A percentile compares a stretch with the other conserved stretches of the same genome.
phyloP scores from a whole-genome alignment of 768 basidiomycete genomes.

The Rhizopogon vulgaris region DNA sequence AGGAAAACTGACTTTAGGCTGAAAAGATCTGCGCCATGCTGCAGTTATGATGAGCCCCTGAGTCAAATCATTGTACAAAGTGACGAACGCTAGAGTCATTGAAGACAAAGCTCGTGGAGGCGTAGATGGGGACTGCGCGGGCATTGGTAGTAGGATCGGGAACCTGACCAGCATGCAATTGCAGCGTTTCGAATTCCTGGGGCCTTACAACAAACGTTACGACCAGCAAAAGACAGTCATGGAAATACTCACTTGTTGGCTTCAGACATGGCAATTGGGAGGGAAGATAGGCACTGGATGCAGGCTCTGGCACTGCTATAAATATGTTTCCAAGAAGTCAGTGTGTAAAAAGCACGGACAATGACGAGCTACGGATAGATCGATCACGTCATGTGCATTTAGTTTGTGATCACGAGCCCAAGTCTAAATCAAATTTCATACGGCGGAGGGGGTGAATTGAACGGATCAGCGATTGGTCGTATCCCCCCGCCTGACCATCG shows the following conservation, averaged over 20 bases:
- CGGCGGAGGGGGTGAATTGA: too few species aligned
- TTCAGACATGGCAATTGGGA: conserved; percentile 13
- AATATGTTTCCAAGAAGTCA: neutral
- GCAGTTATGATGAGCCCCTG: conserved; percentile 3
- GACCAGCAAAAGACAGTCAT: neutral
- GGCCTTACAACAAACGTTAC: conserved; percentile 12
- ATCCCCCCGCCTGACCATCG: too few species aligned
- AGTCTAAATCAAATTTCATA: too few species aligned
- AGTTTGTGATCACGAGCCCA: too few species aligned
- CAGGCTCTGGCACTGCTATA: neutral
- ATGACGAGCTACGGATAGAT: too few species aligned
- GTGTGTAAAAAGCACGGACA: too few species aligned
- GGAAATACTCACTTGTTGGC: conserved; percentile 13
- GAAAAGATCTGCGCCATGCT: conserved; percentile 54
- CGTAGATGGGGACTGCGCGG: conserved; percentile 60
- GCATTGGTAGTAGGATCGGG: conserved; percentile 50
- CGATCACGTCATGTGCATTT: too few species aligned
- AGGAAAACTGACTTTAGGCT: conserved; percentile 29
- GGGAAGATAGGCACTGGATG: neutral
- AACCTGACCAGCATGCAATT: conserved; percentile 56
- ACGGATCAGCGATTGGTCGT: too few species aligned
- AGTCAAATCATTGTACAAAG: neutral
- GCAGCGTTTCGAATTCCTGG: conserved; percentile 56
- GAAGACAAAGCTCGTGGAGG: conserved; percentile 51
- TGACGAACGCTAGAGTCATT: conserved; percentile 41